Evolutionary conservation across 2,329 filamentous ascomycete genomes (phyloP), one percentile per base, ranked within the genome.

Genomic region (Neopestalotiopsis rosae): DNA sequence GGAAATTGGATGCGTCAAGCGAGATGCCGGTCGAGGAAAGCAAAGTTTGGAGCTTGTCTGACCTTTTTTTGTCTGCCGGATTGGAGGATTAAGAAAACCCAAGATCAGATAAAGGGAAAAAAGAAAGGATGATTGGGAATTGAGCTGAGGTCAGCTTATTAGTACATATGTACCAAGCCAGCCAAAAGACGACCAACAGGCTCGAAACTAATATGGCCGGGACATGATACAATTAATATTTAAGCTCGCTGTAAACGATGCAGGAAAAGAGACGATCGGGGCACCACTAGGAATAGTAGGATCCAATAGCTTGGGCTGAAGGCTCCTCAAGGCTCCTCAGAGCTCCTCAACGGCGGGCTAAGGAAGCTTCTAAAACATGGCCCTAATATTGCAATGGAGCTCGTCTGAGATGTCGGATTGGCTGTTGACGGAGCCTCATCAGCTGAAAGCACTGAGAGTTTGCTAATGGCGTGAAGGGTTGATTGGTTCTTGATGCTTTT

Each of bases 351-450:
- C 62, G 38, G 62, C 62, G 17, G 32, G 58, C 58, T 38, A 61
- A 38, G 24, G 34, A 62, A 62, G 59, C 59, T 34, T 34, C 59
- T 62, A 30, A 20, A 62, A 52, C 45, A 52, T 52, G 59, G 30
- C 62, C 30, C 40, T 49, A 65, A 65, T 65, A 65, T 49, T 65
- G 62, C 13, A 56, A 49, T 65, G 62, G 62, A 38, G 62, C 62
- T 49, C 38, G 24, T 28, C 24, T 49, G 45, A 52, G 38, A 28
- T 9, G 62, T 40, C 17, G 62, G 62, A 65, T 65, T 65, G 62
- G 62, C 24, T 49, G 45, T 20, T 14, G 14, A 42, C 14, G 30
- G 32, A 42, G 32, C 61, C 61, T 34, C 62, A 65, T 49, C 24
- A 49, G 38, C 62, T 52, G 40, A 49, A n/a, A 65, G 62, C 32